phyloP scores from a whole-genome alignment of 2,329 filamentous ascomycete species.

The Coleophoma crateriformis region DNA sequence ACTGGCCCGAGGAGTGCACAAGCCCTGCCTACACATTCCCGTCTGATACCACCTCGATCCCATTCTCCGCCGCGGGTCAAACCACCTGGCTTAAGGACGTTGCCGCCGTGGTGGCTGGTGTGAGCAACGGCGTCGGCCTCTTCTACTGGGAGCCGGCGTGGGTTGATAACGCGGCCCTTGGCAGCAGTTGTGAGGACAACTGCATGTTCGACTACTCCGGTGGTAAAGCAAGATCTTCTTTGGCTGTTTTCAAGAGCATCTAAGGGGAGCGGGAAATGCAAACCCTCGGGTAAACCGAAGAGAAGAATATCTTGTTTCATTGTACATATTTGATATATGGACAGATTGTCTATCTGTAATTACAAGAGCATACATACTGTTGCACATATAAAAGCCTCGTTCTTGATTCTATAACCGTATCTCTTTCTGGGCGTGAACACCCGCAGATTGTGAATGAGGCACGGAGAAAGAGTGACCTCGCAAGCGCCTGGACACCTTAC shows the following conservation, averaged over 20 bases:
- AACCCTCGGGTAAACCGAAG: too few relatives aligned
- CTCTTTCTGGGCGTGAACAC: too few relatives aligned
- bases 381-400: too few relatives aligned
- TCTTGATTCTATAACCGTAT: too few relatives aligned
- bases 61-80: constrained; percentile 60
- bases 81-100: constrained; percentile 54
- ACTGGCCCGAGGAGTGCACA: constrained; percentile 64
- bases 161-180: constrained; percentile 59
- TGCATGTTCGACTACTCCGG: constrained; percentile 53
- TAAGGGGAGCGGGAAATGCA: too few relatives aligned
- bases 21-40: constrained; percentile 54
- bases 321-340: too few relatives aligned
- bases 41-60: constrained; percentile 51
- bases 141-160: constrained; percentile 75
- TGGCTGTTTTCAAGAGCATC: constrained; percentile 40
- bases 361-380: too few relatives aligned
- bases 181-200: constrained; percentile 61
- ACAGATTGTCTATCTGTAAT: too few relatives aligned
- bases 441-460: too few relatives aligned
- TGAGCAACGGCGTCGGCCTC: constrained; percentile 50
- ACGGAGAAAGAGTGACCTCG: too few relatives aligned
- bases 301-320: too few relatives aligned
- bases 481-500: too few relatives aligned
- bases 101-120: constrained; percentile 46
- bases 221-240: constrained; percentile 49